Base-by-base conservation (phyloP, 345 rosid genomes). In the Eucalyptus caleyi region DNA sequence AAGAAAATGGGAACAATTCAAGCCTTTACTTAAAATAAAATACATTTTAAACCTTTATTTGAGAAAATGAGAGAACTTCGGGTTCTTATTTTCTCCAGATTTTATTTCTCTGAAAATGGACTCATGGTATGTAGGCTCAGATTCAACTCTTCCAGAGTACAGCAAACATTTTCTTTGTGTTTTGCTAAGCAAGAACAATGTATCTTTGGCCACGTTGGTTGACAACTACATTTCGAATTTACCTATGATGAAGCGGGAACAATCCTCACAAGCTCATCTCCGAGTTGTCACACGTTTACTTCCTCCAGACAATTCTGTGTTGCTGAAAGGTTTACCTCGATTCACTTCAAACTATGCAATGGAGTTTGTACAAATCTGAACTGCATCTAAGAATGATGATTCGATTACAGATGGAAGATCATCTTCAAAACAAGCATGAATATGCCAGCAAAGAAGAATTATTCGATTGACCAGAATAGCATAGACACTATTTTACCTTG, bases 1-100 rank as follows among this genome's bases (percentile, higher is more conserved):
- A 11, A 5, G 62, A 56, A 56, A 56, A 56, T 0, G 30, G 27
- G 62, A 56, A 9, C 0, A 56, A 0, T 56, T 56, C 13, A 11
- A 23, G 11, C 13, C 6, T 11, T 24, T 56, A 56, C 30, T 56
- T 56, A 11, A 56, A 23, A 56, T 24, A 56, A 56, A 56, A 56
- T 56, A 24, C 6, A 24, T 9, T 56, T 24, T 56, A 56, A 27
- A 23, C 0, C 30, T 1, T 56, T 56, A 56, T 56, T 21, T 8
- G 0, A 53, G 59, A 53, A 53, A 53, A 53, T 53, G 24, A 53
- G 26, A 53, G 2, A 53, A 21, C 26, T 53, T 53, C 2, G 0
- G 0, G 7, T 56, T 5, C 14, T 56, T 56, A 56, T 24, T 56
- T 56, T 56, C 30, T 23, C 30, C 6, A 0, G 59, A 53, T 21